Base-by-base conservation (phyloP, 768 basidiomycete genomes). In the Gloeopeniophorella convolvens region DNA sequence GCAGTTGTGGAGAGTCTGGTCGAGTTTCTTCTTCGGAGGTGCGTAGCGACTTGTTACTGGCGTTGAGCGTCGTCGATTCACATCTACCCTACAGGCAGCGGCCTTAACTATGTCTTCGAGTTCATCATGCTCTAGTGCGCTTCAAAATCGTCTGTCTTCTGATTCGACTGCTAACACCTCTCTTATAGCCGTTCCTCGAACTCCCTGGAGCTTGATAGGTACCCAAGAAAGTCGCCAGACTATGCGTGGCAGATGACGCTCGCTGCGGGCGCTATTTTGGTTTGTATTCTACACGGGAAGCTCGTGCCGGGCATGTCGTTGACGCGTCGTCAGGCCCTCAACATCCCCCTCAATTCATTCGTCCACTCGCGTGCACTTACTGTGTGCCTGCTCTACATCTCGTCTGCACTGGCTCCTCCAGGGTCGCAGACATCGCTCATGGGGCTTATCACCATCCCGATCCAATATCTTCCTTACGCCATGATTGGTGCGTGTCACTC, bases 1-100 rank as follows among this genome's bases (percentile, higher is more conserved):
- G 33, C 59, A 89, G 86, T 27, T 89, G 39, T 89, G 88, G 87
- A 72, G 88, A 60, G 56, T 82, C 3, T 80, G 75, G 60, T 81
- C 85, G 1, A 82, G 81, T 39, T 83, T 89, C 69, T 87, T 89
- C 62, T 65, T 83, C 10, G 88, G 84, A 58, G 74, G 85, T 76
- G 32, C 42, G 51, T 47, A 23, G 24, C 23, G 5, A 26, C 21
- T n/a, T 27, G 35, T 12, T 33, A 16, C 13, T 9, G 9, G 26
- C 21, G 11, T 11, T 18, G 23, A 11, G 33, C 24, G 27, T 42
- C 31, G 26, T 42, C 20, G 28, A 24, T 35, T 23, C 23, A 32
- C 36, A 23, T 11, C n/a, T 13, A 16, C 4, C 33, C 28, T 39
- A 5, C 69, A 80, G 71, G 74, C 45, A 58, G 64, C 3, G 82